Evolutionary conservation across 768 basidiomycete genomes (phyloP).

Genomic region (Epithele typhae): DNA sequence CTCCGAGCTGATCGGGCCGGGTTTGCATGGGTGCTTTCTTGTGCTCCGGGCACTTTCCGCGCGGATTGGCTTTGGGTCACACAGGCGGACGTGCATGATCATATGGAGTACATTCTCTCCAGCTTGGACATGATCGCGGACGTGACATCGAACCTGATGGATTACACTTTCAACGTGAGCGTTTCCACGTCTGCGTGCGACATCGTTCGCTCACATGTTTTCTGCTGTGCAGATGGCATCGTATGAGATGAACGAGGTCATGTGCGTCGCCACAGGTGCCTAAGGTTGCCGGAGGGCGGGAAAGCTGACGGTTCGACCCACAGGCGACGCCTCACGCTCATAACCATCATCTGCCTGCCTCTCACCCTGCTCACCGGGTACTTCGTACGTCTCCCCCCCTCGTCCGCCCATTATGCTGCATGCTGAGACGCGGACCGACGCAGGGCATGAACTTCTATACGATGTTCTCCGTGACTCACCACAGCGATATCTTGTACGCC

Average conservation of each 20-base stretch:
- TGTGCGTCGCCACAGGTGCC: too few relatives aligned
- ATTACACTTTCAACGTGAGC: conserved; percentile 73
- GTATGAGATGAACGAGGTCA: conserved; percentile 73
- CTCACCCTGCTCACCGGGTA: conserved; percentile 68
- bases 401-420: neutral
- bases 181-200: neutral
- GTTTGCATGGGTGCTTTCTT: too few relatives aligned
- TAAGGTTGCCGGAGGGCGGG: too few relatives aligned
- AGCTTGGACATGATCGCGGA: conserved; percentile 72
- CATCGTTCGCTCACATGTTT: neutral
- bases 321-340: conserved; percentile 62
- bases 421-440: neutral
- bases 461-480: conserved; percentile 45
- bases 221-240: conserved; percentile 59
- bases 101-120: conserved; percentile 66
- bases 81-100: conserved; percentile 74
- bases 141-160: conserved; percentile 67
- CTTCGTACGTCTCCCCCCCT: conserved; percentile 44
- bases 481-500: conserved; percentile 45
- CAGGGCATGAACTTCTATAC: conserved; percentile 64
- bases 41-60: too few relatives aligned
- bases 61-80: neutral
- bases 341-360: conserved; percentile 68
- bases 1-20: too few relatives aligned
- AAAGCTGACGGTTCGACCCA: neutral